Evolutionary conservation across 352 stramenopile genomes (phyloP).

Genomic region (Discostella stelligera): DNA sequence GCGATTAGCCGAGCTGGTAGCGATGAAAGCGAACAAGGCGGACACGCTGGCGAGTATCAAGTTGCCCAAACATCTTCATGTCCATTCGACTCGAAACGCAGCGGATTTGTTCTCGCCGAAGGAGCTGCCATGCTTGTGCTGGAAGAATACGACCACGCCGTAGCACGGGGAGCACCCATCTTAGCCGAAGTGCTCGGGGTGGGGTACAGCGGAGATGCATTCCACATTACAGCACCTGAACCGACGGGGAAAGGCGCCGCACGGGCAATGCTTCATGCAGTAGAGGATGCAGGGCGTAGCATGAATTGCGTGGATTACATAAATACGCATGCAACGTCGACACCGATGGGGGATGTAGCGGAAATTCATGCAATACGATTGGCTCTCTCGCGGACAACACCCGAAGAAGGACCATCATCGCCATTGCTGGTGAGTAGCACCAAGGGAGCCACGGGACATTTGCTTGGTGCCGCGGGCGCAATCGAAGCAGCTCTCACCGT

Average conservation of each 20-base stretch:
- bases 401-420: neutral
- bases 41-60: conserved; percentile 85
- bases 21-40: conserved; percentile 57
- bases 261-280: conserved; percentile 89
- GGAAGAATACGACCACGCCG: conserved; percentile 90
- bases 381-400: conserved; percentile 13
- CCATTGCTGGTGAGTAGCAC: conserved; percentile 77
- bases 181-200: conserved; percentile 93
- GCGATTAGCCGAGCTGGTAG: neutral
- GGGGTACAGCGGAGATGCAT: conserved; percentile 92
- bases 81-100: conserved; percentile 92
- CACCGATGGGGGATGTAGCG: conserved; percentile 92
- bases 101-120: conserved; percentile 98
- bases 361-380: conserved; percentile 81
- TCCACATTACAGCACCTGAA: conserved; percentile 88
- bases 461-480: conserved; percentile 93
- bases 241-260: conserved; percentile 77
- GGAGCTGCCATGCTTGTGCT: conserved; percentile 87
- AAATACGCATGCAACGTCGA: conserved; percentile 98
- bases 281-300: conserved; percentile 83
- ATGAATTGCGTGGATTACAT: conserved; percentile 85
- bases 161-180: conserved; percentile 89
- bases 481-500: conserved; percentile 95
- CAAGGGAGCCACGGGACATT: conserved; percentile 92
- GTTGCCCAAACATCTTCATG: conserved; percentile 81